Percentiles rank a stretch among this genome's conserved stretches.
Conservation (phyloP, 2,329 filamentous ascomycete species). For the Colletotrichum liaoningense region DNA sequence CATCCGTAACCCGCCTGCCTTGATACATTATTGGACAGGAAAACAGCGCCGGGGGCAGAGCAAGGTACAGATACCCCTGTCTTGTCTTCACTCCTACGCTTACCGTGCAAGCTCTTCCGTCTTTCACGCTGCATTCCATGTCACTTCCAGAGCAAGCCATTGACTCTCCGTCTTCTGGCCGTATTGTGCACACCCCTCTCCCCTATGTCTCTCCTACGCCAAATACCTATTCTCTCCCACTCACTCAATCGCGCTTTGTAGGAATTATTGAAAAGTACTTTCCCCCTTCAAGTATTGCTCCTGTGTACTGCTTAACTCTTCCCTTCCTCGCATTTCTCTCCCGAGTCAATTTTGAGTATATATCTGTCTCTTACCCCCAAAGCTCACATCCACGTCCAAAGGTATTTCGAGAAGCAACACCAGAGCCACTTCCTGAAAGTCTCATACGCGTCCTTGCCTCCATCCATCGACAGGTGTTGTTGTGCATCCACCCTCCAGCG, state of each 20-base stretch:
- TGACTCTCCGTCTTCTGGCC: neutral
- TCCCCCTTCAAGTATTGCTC: neutral
- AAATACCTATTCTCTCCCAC: too few species aligned
- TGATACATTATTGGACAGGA: neutral
- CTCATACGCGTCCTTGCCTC: neutral
- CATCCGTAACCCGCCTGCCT: conserved; percentile 2
- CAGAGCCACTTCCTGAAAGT: neutral
- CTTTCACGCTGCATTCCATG: neutral
- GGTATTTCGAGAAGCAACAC: neutral
- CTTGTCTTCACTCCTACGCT: neutral
- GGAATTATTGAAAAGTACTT: conserved; percentile 34
- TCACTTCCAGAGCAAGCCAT: neutral
- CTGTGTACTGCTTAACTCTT: neutral
- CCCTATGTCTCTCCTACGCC: neutral
- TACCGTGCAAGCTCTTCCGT: neutral
- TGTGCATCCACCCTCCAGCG: conserved; percentile 3
- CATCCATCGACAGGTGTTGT: conserved; percentile 3
- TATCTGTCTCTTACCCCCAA: neutral
- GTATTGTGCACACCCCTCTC: conserved; percentile 4
- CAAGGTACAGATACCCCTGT: neutral
- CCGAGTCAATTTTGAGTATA: neutral
- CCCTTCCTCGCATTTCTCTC: neutral
- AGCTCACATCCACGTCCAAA: neutral
- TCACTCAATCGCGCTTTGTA: conserved; percentile 13
- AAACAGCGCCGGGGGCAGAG: conserved; percentile 14